A percentile compares a stretch with the other conserved stretches of the same genome.
Conservation (phyloP, 257 asterid genomes). For the Penstemon newberryi region DNA sequence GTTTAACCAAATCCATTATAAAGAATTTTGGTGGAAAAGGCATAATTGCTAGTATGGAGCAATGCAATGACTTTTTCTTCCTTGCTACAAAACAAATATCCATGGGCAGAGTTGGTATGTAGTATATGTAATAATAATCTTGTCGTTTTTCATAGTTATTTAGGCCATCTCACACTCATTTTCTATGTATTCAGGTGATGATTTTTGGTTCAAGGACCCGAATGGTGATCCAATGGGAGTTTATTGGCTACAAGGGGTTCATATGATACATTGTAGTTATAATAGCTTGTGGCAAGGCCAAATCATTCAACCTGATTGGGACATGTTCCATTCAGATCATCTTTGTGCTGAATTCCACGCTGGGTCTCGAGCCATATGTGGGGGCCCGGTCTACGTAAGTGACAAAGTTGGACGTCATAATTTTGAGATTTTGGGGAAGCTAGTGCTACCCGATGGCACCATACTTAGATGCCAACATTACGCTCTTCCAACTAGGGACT, state of each 20-base stretch:
- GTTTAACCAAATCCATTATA: slow-evolving; percentile 37
- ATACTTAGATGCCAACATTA: slow-evolving; percentile 47
- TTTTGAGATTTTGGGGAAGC: slow-evolving; percentile 41
- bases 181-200: slow-evolving; percentile 35
- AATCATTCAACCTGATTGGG: slow-evolving; percentile 52
- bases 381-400: slow-evolving; percentile 51
- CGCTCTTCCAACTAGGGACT: slow-evolving; percentile 53
- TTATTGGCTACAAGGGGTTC: slow-evolving; percentile 54
- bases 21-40: slow-evolving; percentile 43
- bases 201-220: slow-evolving; percentile 52
- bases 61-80: slow-evolving; percentile 56
- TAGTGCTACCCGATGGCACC: slow-evolving; percentile 48
- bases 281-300: slow-evolving; percentile 55
- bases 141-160: no score
- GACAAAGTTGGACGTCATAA: slow-evolving; percentile 43
- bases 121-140: no score
- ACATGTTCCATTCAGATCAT: slow-evolving; percentile 52
- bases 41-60: slow-evolving; percentile 59
- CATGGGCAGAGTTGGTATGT: slow-evolving; percentile 48
- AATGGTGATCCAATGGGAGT: slow-evolving; percentile 52
- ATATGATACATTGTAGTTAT: slow-evolving; percentile 47
- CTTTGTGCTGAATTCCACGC: slow-evolving; percentile 50
- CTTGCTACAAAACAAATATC: slow-evolving; percentile 48
- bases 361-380: slow-evolving; percentile 47
- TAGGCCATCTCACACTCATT: neutral